phyloP scores from a whole-genome alignment of 2,329 filamentous ascomycete species.

The Exutisphaerella laricina region DNA sequence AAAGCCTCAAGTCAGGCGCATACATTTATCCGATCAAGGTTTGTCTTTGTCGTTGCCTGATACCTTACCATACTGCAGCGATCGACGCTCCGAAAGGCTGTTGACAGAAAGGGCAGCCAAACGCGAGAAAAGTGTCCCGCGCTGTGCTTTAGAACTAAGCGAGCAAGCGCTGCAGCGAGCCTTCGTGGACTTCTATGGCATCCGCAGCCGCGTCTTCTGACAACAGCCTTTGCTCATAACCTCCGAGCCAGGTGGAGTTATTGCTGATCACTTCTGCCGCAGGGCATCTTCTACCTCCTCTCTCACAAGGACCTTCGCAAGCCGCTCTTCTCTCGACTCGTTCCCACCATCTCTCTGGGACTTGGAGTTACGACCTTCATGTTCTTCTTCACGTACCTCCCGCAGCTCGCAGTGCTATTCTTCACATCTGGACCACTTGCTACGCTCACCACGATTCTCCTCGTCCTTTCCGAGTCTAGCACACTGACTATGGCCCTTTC shows the following conservation, averaged over 20 bases:
- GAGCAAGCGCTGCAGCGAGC: too few relatives aligned
- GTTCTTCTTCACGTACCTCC: constrained; percentile 83
- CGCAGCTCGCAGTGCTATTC: constrained; percentile 74
- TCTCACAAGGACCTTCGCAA: constrained; percentile 54
- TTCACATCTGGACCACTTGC: constrained; percentile 81
- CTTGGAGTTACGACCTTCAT: constrained; percentile 66
- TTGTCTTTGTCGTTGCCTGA: too few relatives aligned
- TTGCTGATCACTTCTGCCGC: not conserved
- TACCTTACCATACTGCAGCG: too few relatives aligned
- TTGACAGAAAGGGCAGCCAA: too few relatives aligned
- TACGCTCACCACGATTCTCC: constrained; percentile 63
- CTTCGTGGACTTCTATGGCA: too few relatives aligned
- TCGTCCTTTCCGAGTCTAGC: constrained; percentile 52
- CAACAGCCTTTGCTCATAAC: too few relatives aligned
- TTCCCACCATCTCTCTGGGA: constrained; percentile 63
- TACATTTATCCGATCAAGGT: constrained; percentile 82
- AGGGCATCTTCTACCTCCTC: constrained; percentile 58
- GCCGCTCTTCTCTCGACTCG: constrained; percentile 53
- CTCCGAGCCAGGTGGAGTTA: too few relatives aligned
- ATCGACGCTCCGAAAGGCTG: too few relatives aligned
- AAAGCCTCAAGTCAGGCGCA: constrained; percentile 68
- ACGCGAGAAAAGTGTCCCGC: too few relatives aligned
- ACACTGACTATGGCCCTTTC: constrained; percentile 51
- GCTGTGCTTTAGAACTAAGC: too few relatives aligned
- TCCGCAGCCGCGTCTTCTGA: too few relatives aligned